A percentile compares a stretch with the other conserved stretches of the same genome.
Conservation (phyloP, 2,329 filamentous ascomycete species). For the Westerdykella aurantiaca region DNA sequence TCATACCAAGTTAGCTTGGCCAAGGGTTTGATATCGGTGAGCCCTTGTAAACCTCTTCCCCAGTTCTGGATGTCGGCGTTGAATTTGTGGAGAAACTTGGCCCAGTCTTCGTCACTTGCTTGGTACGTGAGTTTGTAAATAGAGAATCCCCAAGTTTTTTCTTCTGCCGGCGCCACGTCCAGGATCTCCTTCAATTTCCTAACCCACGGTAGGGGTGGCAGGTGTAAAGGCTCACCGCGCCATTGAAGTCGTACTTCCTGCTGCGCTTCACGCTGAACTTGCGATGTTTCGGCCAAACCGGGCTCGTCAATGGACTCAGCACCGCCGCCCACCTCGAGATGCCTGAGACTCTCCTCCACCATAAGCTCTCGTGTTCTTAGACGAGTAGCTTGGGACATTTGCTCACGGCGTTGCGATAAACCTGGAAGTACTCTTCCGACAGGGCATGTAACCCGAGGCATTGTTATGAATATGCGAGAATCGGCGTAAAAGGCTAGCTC, state of each 20-base stretch:
- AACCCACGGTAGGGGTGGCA: constrained; percentile 1
- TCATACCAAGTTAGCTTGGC: neutral
- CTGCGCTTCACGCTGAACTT: no score
- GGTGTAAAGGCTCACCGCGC: neutral
- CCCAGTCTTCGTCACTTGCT: no score
- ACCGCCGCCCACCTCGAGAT: no score
- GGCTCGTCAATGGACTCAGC: no score
- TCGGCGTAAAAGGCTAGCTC: constrained; percentile 1
- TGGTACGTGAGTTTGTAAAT: no score
- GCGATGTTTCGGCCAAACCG: no score
- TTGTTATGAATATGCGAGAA: constrained; percentile 1
- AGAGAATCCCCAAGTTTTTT: no score
- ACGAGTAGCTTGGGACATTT: neutral
- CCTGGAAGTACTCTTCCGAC: neutral
- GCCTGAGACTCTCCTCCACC: neutral
- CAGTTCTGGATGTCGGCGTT: neutral
- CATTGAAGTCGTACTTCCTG: no score
- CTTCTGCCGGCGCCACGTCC: no score
- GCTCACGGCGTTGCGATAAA: neutral
- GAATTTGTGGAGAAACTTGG: no score
- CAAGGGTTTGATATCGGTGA: neutral
- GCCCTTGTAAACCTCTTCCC: neutral
- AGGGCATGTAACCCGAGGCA: neutral
- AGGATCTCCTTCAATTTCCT: neutral
- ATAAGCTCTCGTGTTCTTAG: neutral